Evolutionary conservation across 1,284 basidiomycete genomes (phyloP).

Genomic region (Fomitopsis betulina): DNA sequence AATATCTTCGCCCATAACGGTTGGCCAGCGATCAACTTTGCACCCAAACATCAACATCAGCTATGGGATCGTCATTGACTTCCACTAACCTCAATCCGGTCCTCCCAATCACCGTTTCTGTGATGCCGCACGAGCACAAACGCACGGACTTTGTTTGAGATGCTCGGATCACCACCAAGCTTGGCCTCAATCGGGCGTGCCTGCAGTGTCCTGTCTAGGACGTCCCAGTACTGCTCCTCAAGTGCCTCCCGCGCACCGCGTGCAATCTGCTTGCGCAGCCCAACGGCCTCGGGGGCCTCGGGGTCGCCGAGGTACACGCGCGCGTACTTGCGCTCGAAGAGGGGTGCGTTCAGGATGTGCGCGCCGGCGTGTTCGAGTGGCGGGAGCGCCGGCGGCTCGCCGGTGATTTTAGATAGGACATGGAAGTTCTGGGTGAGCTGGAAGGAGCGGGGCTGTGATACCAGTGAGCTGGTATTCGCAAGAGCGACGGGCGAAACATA

Average conservation of each 20-base stretch:
- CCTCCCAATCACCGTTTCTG: constrained; percentile 80
- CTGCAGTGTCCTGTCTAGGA: constrained; percentile 84
- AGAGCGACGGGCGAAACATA: constrained; percentile 27
- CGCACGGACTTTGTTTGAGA: constrained; percentile 86
- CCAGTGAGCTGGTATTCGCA: neutral
- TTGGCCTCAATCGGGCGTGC: constrained; percentile 81
- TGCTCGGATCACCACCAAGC: constrained; percentile 89
- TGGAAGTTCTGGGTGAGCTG: constrained; percentile 71
- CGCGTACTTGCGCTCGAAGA: constrained; percentile 71
- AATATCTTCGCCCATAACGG: constrained; percentile 93
- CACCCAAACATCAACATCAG: neutral
- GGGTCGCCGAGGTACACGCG: constrained; percentile 67
- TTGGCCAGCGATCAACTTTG: constrained; percentile 74
- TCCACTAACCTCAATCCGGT: constrained; percentile 70
- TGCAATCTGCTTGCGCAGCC: constrained; percentile 66
- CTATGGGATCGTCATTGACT: too few species aligned
- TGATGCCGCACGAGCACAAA: constrained; percentile 81
- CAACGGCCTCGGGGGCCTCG: constrained; percentile 59
- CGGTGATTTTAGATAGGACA: constrained; percentile 66
- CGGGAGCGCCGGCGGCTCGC: constrained; percentile 62
- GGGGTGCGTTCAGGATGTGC: constrained; percentile 70
- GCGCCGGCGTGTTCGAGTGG: constrained; percentile 73
- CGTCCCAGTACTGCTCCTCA: constrained; percentile 83
- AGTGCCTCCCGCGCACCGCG: constrained; percentile 70
- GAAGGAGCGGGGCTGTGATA: constrained; percentile 38